Evolutionary conservation across 2,329 filamentous ascomycete species (phyloP).

Genomic region (Paecilomyces fulvus): DNA sequence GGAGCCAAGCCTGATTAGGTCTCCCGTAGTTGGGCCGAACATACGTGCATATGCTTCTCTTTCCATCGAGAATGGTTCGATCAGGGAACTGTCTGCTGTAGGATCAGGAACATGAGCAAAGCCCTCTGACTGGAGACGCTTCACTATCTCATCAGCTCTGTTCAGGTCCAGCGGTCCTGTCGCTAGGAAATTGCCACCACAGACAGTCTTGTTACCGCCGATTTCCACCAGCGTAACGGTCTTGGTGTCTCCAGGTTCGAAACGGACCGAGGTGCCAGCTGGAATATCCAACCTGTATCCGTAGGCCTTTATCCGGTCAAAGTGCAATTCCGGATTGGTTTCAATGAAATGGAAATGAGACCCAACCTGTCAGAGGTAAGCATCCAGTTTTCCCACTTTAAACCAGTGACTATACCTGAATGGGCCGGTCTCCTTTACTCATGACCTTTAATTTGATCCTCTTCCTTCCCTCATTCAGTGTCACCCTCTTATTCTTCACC

Average conservation of each 20-base stretch:
- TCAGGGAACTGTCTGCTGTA: slow-evolving; percentile 43
- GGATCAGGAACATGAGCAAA: slow-evolving; percentile 72
- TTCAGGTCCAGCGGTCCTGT: slow-evolving; percentile 60
- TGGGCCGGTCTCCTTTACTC: slow-evolving; percentile 79
- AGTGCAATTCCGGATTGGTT: slow-evolving; percentile 81
- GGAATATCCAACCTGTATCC: slow-evolving; percentile 84
- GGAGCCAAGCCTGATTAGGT: slow-evolving; percentile 69
- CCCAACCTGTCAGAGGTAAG: slow-evolving; percentile 48
- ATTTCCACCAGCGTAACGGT: slow-evolving; percentile 88
- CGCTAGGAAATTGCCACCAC: slow-evolving; percentile 75
- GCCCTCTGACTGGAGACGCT: slow-evolving; percentile 59
- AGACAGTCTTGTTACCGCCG: slow-evolving; percentile 68
- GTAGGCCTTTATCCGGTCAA: slow-evolving; percentile 74
- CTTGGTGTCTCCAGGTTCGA: slow-evolving; percentile 88
- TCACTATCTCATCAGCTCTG: slow-evolving; percentile 57
- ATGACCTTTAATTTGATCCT: slow-evolving; percentile 68
- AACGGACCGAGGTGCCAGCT: slow-evolving; percentile 83
- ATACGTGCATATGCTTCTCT: slow-evolving; percentile 72
- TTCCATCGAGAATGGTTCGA: slow-evolving; percentile 63
- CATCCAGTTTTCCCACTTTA: too few species aligned
- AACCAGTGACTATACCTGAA: slow-evolving; percentile 55
- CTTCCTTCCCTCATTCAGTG: slow-evolving; percentile 64
- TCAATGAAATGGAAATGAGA: slow-evolving; percentile 97
- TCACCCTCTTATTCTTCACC: slow-evolving; percentile 57
- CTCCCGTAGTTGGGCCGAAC: slow-evolving; percentile 88